phyloP scores from a whole-genome alignment of 345 rosid genomes.

The Diplotaxis tenuifolia region DNA sequence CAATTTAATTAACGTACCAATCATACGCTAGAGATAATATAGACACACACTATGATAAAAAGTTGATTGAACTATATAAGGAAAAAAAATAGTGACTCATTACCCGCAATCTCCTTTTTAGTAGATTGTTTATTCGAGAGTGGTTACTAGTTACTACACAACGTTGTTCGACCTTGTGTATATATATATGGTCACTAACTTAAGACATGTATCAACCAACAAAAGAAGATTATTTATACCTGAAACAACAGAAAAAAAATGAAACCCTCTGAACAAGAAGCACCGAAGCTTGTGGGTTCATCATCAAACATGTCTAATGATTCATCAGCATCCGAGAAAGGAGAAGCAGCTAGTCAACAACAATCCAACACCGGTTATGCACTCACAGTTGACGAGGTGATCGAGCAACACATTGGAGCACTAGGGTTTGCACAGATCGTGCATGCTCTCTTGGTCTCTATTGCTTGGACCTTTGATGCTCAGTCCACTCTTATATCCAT shows the following conservation, averaged over 20 bases:
- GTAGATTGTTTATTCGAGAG: not conserved
- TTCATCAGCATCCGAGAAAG: constrained; percentile 29
- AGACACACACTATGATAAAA: not conserved
- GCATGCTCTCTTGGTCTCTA: constrained; percentile 61
- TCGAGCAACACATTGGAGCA: constrained; percentile 60
- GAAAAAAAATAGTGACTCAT: constrained; percentile 19
- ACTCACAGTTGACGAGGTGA: constrained; percentile 65
- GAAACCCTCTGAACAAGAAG: constrained; percentile 20
- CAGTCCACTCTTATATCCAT: constrained; percentile 61
- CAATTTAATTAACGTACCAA: constrained; percentile 10
- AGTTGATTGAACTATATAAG: not conserved
- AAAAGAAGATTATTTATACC: constrained; percentile 19
- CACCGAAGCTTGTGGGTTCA: constrained; percentile 3
- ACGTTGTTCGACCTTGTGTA: constrained; percentile 18
- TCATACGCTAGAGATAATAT: not conserved
- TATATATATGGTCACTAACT: constrained; percentile 17
- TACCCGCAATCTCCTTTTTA: not conserved
- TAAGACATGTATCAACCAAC: constrained; percentile 2
- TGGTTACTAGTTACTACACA: no score
- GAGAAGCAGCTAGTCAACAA: constrained; percentile 13
- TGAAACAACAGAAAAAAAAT: constrained; percentile 27
- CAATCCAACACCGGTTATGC: constrained; percentile 30
- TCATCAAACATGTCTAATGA: constrained; percentile 26
- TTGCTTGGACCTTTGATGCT: constrained; percentile 73
- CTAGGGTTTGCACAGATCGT: constrained; percentile 60